These are phyloP conservation scores for Tephrocybe sp. DNA, from an alignment of 768 basidiomycete species.

Conservation along the genomic window DNA sequence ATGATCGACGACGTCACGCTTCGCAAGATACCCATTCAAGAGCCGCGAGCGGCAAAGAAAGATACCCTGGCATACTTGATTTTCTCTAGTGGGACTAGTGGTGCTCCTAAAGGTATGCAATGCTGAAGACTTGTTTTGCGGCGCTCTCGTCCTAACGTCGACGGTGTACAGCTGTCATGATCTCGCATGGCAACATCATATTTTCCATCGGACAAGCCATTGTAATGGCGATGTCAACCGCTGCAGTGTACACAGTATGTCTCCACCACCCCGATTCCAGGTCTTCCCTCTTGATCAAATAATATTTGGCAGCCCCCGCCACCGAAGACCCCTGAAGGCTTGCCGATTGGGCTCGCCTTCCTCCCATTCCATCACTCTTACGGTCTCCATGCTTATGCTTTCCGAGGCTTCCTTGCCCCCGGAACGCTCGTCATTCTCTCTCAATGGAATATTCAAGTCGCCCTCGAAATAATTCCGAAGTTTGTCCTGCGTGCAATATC, in stretches of 20 bases:
- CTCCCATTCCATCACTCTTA: constrained; percentile 72
- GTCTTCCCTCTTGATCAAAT: not conserved
- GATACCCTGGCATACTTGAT: constrained; percentile 22
- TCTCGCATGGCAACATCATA: constrained; percentile 65
- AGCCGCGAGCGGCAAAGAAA: constrained; percentile 14
- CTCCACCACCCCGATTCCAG: not conserved
- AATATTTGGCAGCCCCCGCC: constrained; percentile 32
- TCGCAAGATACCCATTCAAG: constrained; percentile 14
- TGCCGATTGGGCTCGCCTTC: constrained; percentile 53
- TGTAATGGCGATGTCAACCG: constrained; percentile 26
- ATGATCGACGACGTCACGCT: constrained; percentile 34
- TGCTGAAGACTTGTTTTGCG: no score
- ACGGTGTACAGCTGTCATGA: constrained; percentile 58
- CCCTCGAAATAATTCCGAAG: constrained; percentile 58
- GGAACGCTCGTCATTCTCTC: constrained; percentile 55
- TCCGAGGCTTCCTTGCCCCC: constrained; percentile 48
- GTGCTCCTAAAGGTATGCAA: constrained; percentile 22
- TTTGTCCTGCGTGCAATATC: constrained; percentile 32
- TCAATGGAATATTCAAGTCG: constrained; percentile 56
- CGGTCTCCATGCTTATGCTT: constrained; percentile 53
- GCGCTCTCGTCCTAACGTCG: constrained; percentile 17
- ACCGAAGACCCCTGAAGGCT: constrained; percentile 40
- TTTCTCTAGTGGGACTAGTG: constrained; percentile 25
- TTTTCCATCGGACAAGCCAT: constrained; percentile 40
- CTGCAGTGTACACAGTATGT: constrained; percentile 41